Evolutionary conservation across 1,284 basidiomycete species (phyloP).

Genomic region (Ceratobasidium sp.): DNA sequence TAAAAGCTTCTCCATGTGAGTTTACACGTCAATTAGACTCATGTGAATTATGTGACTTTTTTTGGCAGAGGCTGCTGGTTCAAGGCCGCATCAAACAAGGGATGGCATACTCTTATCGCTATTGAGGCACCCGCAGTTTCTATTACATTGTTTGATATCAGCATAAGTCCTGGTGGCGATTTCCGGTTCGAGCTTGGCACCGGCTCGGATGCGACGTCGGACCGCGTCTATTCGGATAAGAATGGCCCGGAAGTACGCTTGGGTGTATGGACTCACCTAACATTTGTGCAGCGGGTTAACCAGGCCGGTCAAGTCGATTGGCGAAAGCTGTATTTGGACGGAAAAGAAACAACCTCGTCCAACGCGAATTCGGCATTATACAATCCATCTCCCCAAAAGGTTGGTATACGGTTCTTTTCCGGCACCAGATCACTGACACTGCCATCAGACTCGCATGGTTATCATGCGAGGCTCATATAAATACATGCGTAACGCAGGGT

Average conservation of each 20-base stretch:
- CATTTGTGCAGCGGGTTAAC: not conserved
- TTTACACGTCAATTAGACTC: too few relatives aligned
- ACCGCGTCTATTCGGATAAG: not conserved
- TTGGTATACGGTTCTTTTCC: too few relatives aligned
- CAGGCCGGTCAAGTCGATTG: not conserved
- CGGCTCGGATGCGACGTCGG: not conserved
- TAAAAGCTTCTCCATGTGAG: not conserved
- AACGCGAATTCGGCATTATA: not conserved
- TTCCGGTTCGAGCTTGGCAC: not conserved
- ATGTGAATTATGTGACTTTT: not conserved
- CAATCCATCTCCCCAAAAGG: not conserved
- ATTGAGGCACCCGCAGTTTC: not conserved
- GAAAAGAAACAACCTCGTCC: not conserved
- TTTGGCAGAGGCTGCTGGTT: not conserved
- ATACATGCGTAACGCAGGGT: not conserved
- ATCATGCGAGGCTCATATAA: not conserved
- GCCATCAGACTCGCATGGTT: not conserved
- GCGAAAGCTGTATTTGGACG: not conserved
- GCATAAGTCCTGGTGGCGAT: constrained; percentile 1
- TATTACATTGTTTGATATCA: not conserved
- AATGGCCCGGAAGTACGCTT: not conserved
- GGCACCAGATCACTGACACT: too few relatives aligned
- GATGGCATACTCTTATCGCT: not conserved
- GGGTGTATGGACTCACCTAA: not conserved
- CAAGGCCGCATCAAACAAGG: not conserved